These are phyloP conservation scores for Diaporthe capsici DNA, from an alignment of 2,329 filamentous ascomycete species.

Conservation along the genomic window DNA sequence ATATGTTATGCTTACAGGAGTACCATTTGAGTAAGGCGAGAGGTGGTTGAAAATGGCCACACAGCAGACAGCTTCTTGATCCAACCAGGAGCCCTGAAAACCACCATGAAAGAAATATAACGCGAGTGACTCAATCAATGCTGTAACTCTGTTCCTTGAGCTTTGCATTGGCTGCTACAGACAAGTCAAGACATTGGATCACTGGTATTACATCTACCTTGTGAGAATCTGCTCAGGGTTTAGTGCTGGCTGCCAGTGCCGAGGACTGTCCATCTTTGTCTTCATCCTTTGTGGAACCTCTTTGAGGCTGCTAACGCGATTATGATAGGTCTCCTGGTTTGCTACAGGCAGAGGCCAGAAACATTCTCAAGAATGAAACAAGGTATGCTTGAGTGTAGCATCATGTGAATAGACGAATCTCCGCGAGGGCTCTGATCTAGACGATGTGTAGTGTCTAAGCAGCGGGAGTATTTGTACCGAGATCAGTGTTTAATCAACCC, in stretches of 20 bases:
- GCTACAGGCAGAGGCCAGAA: not conserved
- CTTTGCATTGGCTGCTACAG: not conserved
- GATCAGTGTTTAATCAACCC: not conserved
- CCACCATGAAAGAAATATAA: not conserved
- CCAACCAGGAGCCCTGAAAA: too few relatives aligned
- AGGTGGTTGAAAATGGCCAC: not conserved
- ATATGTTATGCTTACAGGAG: not conserved
- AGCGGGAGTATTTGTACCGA: not conserved
- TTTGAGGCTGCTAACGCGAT: not conserved
- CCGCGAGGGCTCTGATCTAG: too few relatives aligned
- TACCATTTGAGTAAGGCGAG: not conserved
- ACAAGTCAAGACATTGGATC: too few relatives aligned
- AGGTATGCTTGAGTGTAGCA: not conserved
- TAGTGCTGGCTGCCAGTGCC: too few relatives aligned
- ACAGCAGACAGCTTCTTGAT: not conserved
- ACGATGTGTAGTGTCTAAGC: too few relatives aligned
- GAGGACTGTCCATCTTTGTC: too few relatives aligned
- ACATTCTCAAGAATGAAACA: fast-evolving
- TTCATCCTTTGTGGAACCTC: not conserved
- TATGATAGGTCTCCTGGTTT: not conserved
- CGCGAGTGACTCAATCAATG: not conserved
- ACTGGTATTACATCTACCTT: not conserved
- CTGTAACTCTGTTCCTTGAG: too few relatives aligned
- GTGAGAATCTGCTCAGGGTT: not conserved
- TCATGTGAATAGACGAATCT: not conserved